A percentile compares a stretch with the other conserved stretches of the same genome.
phyloP scores from a whole-genome alignment of 148 eudicot genomes.

The Euryodendron excelsum region DNA sequence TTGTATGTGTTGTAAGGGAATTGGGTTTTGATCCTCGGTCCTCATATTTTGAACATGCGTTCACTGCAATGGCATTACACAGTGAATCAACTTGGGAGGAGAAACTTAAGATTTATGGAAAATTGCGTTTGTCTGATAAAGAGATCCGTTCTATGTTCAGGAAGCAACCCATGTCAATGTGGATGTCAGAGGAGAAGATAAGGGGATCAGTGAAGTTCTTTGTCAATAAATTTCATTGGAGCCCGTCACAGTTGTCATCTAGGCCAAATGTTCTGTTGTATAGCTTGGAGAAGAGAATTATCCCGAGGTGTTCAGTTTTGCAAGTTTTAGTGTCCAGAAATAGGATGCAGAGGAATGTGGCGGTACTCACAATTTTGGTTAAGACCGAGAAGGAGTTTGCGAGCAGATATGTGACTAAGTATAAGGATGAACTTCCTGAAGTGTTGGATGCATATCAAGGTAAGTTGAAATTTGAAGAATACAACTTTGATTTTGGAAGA shows the following conservation, averaged over 20 bases:
- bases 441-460: constrained; percentile 8
- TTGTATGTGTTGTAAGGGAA: too few species aligned
- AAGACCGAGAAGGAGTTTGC: background rate
- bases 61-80: too few species aligned
- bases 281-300: too few species aligned
- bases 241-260: background rate
- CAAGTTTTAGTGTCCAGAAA: too few species aligned
- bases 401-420: background rate
- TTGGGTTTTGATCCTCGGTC: too few species aligned
- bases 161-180: constrained; percentile 1
- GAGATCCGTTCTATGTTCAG: constrained; percentile 1
- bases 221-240: background rate
- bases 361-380: background rate
- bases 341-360: background rate
- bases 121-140: too few species aligned
- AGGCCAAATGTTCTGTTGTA: too few species aligned
- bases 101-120: too few species aligned
- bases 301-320: too few species aligned
- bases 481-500: background rate
- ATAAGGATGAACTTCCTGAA: too few species aligned
- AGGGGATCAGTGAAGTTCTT: background rate
- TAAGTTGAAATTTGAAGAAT: constrained; percentile 1
- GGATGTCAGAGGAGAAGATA: background rate
- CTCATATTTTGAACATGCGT: too few species aligned
- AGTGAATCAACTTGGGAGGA: too few species aligned